Evolutionary conservation across 257 asterid genomes (phyloP).

Genomic region (Solanum paucissectum): DNA sequence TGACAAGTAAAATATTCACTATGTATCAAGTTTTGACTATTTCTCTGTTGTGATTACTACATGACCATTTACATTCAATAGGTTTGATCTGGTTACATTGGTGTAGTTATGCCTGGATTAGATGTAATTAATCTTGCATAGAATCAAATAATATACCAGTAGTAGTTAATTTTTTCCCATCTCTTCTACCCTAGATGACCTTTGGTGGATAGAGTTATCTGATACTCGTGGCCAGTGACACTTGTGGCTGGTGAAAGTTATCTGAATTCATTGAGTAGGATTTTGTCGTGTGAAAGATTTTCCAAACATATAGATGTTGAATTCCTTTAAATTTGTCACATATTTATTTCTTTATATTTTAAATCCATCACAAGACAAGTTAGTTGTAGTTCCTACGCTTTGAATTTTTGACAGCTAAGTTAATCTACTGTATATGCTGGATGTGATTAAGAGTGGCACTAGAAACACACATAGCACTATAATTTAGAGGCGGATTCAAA

Average conservation of each 20-base stretch:
- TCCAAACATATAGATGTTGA: too few relatives aligned
- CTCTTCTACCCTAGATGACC: background rate
- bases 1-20: background rate
- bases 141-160: background rate
- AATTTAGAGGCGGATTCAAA: background rate
- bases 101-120: background rate
- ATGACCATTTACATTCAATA: background rate
- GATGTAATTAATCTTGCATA: background rate
- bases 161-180: background rate
- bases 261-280: too few relatives aligned
- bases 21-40: background rate
- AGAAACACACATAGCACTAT: background rate
- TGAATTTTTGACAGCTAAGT: background rate
- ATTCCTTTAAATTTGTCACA: too few relatives aligned
- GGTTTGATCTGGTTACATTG: background rate
- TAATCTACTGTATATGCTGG: too few relatives aligned
- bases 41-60: background rate
- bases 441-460: background rate
- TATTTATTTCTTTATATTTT: too few relatives aligned
- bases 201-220: background rate
- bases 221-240: too few relatives aligned
- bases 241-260: background rate
- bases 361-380: too few relatives aligned
- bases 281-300: too few relatives aligned
- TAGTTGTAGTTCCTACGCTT: rapidly evolving